phyloP scores from a whole-genome alignment of 192 early-diverging fungal genomes.

The Rhizoclosmatium sp. region DNA sequence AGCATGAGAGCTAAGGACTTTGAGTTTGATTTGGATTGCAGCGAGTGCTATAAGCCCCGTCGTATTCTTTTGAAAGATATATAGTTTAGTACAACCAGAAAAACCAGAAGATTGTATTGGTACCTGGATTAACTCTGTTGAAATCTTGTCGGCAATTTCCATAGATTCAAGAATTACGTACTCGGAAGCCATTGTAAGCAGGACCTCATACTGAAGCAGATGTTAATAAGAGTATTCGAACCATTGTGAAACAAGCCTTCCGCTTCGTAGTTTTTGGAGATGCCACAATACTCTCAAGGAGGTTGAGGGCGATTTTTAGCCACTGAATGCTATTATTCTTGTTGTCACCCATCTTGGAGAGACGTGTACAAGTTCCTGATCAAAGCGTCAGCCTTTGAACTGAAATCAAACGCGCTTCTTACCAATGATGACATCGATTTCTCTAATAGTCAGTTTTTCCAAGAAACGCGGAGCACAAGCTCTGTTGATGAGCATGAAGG shows the following conservation, averaged over 20 bases:
- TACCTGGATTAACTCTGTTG: background rate
- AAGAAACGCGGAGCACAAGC: conserved; percentile 10
- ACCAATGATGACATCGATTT: conserved; percentile 29
- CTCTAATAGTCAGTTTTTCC: conserved; percentile 18
- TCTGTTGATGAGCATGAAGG: conserved; percentile 28
- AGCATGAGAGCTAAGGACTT: background rate
- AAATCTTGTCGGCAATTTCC: conserved; percentile 22
- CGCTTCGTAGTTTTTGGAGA: conserved; percentile 3
- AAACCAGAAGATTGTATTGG: background rate
- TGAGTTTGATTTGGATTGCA: conserved; percentile 18
- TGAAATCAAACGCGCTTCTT: background rate
- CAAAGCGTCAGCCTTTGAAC: background rate
- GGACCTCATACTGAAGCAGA: conserved; percentile 13
- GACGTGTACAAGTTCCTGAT: conserved; percentile 14
- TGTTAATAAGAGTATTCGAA: background rate
- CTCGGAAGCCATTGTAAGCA: conserved; percentile 27
- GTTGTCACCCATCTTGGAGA: background rate
- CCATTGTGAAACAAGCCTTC: conserved; percentile 8
- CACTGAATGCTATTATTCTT: conserved; percentile 17
- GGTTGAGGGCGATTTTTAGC: conserved; percentile 29
- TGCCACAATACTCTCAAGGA: background rate
- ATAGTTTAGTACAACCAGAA: background rate
- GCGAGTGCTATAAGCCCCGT: conserved; percentile 23
- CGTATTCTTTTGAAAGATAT: conserved; percentile 1
- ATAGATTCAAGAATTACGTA: background rate